Evolutionary conservation across 768 basidiomycete genomes (phyloP), one percentile per base, ranked within the genome.

Genomic region (Tylopilus subfusipes): DNA sequence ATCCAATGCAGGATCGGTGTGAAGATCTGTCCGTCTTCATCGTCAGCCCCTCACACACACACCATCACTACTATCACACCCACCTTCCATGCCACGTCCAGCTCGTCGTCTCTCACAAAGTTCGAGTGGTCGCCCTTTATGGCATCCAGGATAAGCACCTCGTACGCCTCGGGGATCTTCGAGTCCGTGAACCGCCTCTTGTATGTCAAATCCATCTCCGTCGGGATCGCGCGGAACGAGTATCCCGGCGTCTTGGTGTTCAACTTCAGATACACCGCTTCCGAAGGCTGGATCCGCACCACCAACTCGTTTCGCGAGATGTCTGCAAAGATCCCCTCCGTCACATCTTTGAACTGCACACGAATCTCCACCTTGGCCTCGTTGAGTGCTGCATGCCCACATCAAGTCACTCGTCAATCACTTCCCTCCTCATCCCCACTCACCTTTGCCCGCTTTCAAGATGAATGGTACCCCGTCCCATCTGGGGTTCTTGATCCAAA

Each of bases 391-490:
- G 55, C 64, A 5, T 44, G 22, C 34, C 42, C 39, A 53, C 30
- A 25, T 40, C 44, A 25, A 42, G 58, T 61, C 50, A 50, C 46
- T 50, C 57, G 56, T 57, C 43, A 54, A 50, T 31, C 42, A 48
- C 53, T 49, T 52, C 55, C 53, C 27, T 30, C 46, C 24, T 48
- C 44, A 16, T n/a, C 18, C 34, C 10, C 53, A 69, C 79, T 55
- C 62, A 90, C 94, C 95, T 82, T 99, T 99, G 49, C 96, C 96
- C 22, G 96, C 97, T 75, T 95, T 98, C 61, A 99, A 79, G 66
- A 98, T 93, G 76, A 98, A 99, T 0, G 96, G 97, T 6, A 99
- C 96, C 54, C 96, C 96, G 71, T 98, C 96, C 96, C 96, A 99
- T 56, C 97, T 79, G 1, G 92, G 93, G 70, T 93, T 97, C 75